Base-by-base conservation (phyloP, 306 rosid species). In the Trifolium fragiferum region DNA sequence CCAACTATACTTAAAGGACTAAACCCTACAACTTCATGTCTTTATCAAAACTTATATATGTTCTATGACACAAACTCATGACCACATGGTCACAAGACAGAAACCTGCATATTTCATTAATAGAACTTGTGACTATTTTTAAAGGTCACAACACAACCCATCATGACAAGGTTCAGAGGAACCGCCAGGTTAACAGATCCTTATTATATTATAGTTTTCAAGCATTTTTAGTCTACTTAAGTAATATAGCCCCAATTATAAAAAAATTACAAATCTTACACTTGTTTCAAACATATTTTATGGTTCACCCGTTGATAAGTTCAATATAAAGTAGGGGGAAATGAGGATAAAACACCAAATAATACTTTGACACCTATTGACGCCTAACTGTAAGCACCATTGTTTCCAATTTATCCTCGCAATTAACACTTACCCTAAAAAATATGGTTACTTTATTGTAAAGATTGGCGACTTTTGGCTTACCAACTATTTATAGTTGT, bases 361-460 rank as follows among this genome's bases (percentile, higher is more conserved):
- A 33, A 47, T 53, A 58, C 40, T 23, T 46, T 3, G 51, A 14
- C 37, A 18, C 62, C 30, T 47, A 23, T 46, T 3, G 51, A 14
- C 37, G 12, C 62, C 30, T 47, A 38, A 47, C 30, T 61, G 41
- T 62, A 62, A 19, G 23, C 51, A 47, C 40, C 25, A 61, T 30
- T 32, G 38, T 13, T 62, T 44, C 35, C 10, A 13, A 18, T 37
- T 43, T 61, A 0, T 14, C 78, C 35, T 73, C 16, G 70, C 12
- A 74, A 74, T 49, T 57, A 40, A 47, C 33, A 44, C 21, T 41
- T 14, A 65, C 16, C 55, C 72, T 23, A 66, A 11, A 23, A 30
- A 32, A 19, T 51, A 33, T 25, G 16, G 57, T 47, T 16, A 49
- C 8, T 60, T 33, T 16, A 23, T 9, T 23, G 68, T 57, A 40